Base-by-base conservation (phyloP, 225 moss, liverwort and hornwort genomes). In the Takakia lepidozioides region DNA sequence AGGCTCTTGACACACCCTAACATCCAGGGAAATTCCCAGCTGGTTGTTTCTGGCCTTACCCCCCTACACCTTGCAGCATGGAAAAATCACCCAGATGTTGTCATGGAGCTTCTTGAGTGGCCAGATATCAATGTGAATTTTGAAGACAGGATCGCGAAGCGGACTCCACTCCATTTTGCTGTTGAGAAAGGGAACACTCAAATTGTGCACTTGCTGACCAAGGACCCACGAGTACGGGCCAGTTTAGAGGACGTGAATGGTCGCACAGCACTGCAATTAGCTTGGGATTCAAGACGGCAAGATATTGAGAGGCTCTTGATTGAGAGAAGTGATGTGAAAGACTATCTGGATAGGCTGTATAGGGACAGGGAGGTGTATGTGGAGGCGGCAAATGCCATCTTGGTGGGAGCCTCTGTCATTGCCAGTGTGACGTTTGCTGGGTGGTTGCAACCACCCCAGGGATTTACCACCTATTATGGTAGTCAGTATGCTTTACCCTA, bases 391-490 rank as follows among this genome's bases (percentile, higher is more conserved):
- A 76, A 68, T 24, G 60, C 67, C 8, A 59, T 67, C n/a, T 41
- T 76, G 2, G 75, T 76, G 3, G 67, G 66, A 25, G 71, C 59
- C 3, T 66, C 70, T 0, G 51, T 76, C 10, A 76, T 76, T 29
- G 76, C 76, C 18, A 71, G 76, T 35, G 63, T 67, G 41, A 59
- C 76, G 0, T 76, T 66, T 21, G 67, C 42, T 21, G 71, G 71
- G 3, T 77, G 67, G 71, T 26, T 77, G 4, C 67, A 68, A 43
- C 76, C 71, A 2, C 76, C 71, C 0, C 15, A 71, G 17, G 64
- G 53, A 3, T 56, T 41, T 43, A 34, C 56, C n/a, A 21, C 43
- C 1, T 60, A 67, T 25, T 64, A 61, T 4, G 25, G 26, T 17
- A 36, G 10, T 10, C 20, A 60, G 3, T 49, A 46, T 15, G n/a